Conservation (phyloP, 306 rosid species). For the Corylus heterophylla region DNA sequence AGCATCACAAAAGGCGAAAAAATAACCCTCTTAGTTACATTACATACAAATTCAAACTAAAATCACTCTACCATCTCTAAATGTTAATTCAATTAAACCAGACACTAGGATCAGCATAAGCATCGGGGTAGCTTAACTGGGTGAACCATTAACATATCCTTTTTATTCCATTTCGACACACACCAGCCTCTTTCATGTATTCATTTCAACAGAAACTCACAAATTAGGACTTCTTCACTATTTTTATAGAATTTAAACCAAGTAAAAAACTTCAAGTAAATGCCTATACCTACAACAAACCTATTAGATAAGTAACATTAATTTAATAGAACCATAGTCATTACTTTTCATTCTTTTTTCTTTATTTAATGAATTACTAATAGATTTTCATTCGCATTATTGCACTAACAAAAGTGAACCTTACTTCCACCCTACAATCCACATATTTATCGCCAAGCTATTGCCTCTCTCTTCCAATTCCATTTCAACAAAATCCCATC, state of each 20-base stretch:
- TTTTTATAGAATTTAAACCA: background rate
- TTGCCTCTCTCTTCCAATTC: background rate
- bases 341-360: background rate
- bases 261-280: background rate
- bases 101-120: background rate
- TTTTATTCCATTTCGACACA: background rate
- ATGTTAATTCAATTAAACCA: background rate
- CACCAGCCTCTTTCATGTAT: background rate
- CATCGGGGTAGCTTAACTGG: background rate
- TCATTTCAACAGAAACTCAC: background rate
- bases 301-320: background rate
- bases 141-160: background rate
- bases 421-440: background rate
- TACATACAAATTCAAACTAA: background rate
- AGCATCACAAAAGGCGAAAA: slow-evolving; percentile 30
- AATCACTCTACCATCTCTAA: background rate
- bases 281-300: background rate
- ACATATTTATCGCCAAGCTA: background rate
- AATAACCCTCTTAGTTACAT: background rate
- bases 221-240: background rate
- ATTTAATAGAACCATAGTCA: background rate
- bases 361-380: background rate
- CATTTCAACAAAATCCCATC: background rate
- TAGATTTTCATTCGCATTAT: background rate
- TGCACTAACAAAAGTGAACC: background rate